Base-by-base conservation (phyloP, 2,329 filamentous ascomycete species). In the Trichoderma lentiforme region DNA sequence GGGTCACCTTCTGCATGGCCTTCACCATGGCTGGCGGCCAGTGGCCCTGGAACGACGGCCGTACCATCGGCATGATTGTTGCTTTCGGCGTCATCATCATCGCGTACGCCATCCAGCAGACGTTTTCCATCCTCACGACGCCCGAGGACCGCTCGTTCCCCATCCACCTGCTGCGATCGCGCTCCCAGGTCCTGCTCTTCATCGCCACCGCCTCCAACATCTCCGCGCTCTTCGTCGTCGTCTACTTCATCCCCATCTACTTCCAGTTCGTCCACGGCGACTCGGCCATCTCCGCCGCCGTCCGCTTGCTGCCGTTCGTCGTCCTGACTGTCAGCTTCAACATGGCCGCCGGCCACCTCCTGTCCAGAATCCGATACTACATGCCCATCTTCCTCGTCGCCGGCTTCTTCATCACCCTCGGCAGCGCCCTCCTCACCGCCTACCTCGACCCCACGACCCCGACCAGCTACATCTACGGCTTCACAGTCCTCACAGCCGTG, bases 11-110 rank as follows among this genome's bases (percentile, higher is more conserved):
- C 26, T 77, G 84, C 36, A 82, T 88, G 77, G 85, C 80, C 1
- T 81, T 87, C 65, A 81, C 80, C 57, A 87, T 88, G 64, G 85
- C 83, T 5, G 87, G 86, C 0, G 76, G 79, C 4, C 70, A 82
- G 6, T 88, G 82, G 72, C 73, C 78, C 0, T 89, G 86, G 86
- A 76, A 78, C 39, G 78, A 78, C 12, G 81, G 81, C 1, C 78
- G 80, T 0, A 81, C 82, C 43, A 86, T 88, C 69, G 81, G 79
- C 1, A 80, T 84, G 5, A 84, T 84, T 69, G 79, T 84, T 21
- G 75, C 84, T 5, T 83, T 82, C 5, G 83, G 76, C 2, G 74
- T 85, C 0, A 73, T 84, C 0, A 76, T 56, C 18, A 26, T 28
- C n/a, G 3, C 18, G 5, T 73, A 57, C 39, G 61, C 28, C 39